These are phyloP conservation scores for Rubus idaeus DNA, from an alignment of 306 rosid genomes.

Conservation along the genomic window DNA sequence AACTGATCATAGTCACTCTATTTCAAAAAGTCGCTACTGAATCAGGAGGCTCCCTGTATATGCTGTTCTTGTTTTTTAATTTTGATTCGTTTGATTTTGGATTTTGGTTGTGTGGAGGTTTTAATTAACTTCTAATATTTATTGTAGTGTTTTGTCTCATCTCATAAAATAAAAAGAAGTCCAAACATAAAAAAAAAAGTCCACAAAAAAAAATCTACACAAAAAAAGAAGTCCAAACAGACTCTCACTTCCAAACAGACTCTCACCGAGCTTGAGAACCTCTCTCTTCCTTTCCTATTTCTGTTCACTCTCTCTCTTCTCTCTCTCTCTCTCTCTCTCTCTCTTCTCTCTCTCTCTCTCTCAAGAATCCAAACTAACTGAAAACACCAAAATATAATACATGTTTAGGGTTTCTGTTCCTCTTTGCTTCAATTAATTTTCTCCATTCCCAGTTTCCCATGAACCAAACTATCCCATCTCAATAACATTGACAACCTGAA, in stretches of 20 bases:
- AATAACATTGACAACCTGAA: constrained; percentile 9
- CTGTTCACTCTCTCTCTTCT: background rate
- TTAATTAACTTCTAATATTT: no score
- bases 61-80: no score
- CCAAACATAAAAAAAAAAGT: no score
- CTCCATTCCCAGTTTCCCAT: background rate
- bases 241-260: background rate
- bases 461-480: constrained; percentile 22
- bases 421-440: background rate
- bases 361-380: background rate
- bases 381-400: background rate
- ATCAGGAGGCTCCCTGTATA: no score
- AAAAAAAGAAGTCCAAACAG: background rate
- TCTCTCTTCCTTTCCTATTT: background rate
- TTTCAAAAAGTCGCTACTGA: no score
- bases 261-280: background rate
- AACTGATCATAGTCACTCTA: no score
- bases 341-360: background rate
- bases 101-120: no score
- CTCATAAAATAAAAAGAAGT: no score
- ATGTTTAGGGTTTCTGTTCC: constrained; percentile 1
- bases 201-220: background rate
- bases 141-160: no score
- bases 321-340: background rate
- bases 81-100: no score